Evolutionary conservation across 805 yeast genomes (phyloP), one percentile per base, ranked within the genome.

Genomic region (Metschnikowia gelsemii): DNA sequence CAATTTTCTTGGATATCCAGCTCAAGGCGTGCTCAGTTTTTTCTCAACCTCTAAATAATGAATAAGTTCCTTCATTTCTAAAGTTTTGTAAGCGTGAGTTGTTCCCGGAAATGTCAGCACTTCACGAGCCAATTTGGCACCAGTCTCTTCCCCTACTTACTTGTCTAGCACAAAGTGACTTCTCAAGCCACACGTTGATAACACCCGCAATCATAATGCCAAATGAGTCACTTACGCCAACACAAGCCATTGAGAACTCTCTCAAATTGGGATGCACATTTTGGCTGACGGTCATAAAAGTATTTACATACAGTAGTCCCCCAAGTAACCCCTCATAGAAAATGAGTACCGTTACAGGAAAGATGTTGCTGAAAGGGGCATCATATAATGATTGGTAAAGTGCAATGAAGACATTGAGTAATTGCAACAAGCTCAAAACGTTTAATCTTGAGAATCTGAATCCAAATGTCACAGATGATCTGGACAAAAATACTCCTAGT

Each of bases 311-410:
- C 13, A 91, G 79, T 2, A 85, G 77, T 0, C 99, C 98, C 1
- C 98, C 99, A 8, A 91, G 70, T 16, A 93, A 70, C 0, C 98
- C 93, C 58, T 91, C 98, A 62, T 87, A 91, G 45, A 91, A 77
- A 5, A 88, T 75, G 22, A 90, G 59, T 0, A 73, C 7, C 68
- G 87, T 71, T 27, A 89, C 55, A 1, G 76, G 51, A 71, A 83
- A 85, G 2, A 91, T 76, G 27, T 66, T 73, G 2, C 82, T 77
- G 14, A 86, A 69, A 0, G 75, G 75, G 22, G 76, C 50, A 57
- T 75, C 73, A 52, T 58, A 77, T 48, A 82, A 48, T 2, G 96
- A 81, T 59, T 91, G 97, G 1, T 66, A 33, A 1, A 86, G 46
- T 29, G 84, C 72, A 1, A 86, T 30, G 0, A 68, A 35, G 19